Base-by-base conservation (phyloP, 805 yeast genomes). In the Candida alai region DNA sequence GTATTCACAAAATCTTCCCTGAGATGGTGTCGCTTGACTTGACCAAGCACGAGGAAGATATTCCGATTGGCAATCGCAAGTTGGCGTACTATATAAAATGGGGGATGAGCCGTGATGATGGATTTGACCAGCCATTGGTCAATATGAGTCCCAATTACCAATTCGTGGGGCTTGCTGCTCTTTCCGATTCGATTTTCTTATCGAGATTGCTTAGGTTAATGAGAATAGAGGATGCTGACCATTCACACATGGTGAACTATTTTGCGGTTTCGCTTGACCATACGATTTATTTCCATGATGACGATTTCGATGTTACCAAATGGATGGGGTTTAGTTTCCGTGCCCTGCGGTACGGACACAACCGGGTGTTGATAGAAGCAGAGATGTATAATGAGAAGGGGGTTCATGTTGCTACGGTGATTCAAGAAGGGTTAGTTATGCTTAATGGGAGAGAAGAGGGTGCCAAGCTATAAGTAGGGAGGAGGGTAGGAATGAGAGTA, bases 171-270 rank as follows among this genome's bases (percentile, higher is more conserved):
- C 48, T 78, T 26, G 78, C 80, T 2, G 75, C 75, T 36, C 55
- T 77, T 10, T 69, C 82, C 0, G 87, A 80, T 49, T 67, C 78
- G 9, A 68, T 73, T 36, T 68, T 75, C 37, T 52, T 80, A 32
- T 64, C 74, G 7, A 55, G 78, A 2, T 58, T 76, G 24, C 74
- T 74, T 44, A 68, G 80, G 38, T 58, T 73, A 34, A 69, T 76
- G 36, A 53, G 64, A 6, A 34, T 73, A 35, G 29, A 29, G 24
- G 34, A 32, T 16, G 69, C 35, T 14, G 42, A 49, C 16, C 48
- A 52, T 36, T 20, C 24, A 14, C 9, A 38, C 17, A 52, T 51
- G 9, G 42, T 46, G 10, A 47, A 57, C 37, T 59, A 54, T 35
- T 59, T 61, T 28, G 49, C 56, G 11, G 53, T 60, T 1, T 54